Conservation (phyloP, 768 basidiomycete species). For the Phlebiopsis gigantea region DNA sequence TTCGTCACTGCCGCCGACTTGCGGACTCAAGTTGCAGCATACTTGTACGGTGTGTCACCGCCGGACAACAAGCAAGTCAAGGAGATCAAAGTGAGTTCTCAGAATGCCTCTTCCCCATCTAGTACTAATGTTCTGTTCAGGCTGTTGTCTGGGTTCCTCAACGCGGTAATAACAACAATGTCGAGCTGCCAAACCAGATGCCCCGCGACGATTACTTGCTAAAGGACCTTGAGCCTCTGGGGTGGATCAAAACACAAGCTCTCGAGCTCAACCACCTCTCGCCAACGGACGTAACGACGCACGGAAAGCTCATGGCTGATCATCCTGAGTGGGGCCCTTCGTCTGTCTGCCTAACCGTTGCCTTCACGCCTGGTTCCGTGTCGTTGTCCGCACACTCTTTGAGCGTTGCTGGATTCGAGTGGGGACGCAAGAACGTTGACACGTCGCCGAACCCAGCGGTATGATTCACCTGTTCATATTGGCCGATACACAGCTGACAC, state of each 20-base stretch:
- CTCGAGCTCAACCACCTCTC: constrained; percentile 90
- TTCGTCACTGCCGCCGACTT: constrained; percentile 93
- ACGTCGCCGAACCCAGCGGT: constrained; percentile 76
- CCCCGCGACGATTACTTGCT: constrained; percentile 94
- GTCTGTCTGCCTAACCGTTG: constrained; percentile 88
- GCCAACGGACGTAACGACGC: constrained; percentile 88
- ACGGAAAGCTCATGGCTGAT: constrained; percentile 95
- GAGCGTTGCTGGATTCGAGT: constrained; percentile 91
- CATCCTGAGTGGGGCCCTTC: constrained; percentile 94
- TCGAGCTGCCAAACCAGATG: constrained; percentile 85
- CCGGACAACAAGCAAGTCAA: constrained; percentile 97
- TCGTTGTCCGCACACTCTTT: constrained; percentile 91
- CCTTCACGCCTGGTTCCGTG: constrained; percentile 97
- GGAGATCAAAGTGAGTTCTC: constrained; percentile 67
- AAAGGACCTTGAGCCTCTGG: constrained; percentile 91
- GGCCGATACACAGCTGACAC: constrained; percentile 8
- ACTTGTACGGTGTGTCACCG: constrained; percentile 88
- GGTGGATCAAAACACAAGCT: constrained; percentile 96
- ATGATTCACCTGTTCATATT: constrained; percentile 16
- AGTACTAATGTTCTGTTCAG: constrained; percentile 22
- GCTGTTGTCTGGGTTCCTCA: constrained; percentile 98
- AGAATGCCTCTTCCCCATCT: constrained; percentile 26
- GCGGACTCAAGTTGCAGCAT: constrained; percentile 93
- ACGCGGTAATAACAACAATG: constrained; percentile 89
- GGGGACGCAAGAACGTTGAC: constrained; percentile 93